phyloP scores from a whole-genome alignment of 371 early-diverging fungal species.

The Mucor plumbeus region DNA sequence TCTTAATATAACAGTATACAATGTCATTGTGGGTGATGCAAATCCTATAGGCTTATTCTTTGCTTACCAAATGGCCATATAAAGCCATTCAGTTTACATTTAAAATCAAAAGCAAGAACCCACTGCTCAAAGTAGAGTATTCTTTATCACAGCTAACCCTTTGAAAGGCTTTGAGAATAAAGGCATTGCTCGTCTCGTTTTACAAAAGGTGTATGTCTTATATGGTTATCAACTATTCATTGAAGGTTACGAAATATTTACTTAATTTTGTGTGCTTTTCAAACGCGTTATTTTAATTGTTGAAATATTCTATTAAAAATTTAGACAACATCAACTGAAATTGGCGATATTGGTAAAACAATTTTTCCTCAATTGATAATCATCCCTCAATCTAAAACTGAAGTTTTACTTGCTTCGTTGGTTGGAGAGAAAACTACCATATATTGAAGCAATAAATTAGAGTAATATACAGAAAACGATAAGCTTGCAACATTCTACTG shows the following conservation, averaged over 20 bases:
- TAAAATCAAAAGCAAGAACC: constrained; percentile 34
- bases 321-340: constrained; percentile 6
- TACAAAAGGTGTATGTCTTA: constrained; percentile 21
- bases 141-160: constrained; percentile 35
- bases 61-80: constrained; percentile 31
- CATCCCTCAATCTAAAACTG: constrained; percentile 34
- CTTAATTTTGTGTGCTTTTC: too few species aligned
- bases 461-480: constrained; percentile 24
- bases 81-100: constrained; percentile 38
- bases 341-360: constrained; percentile 23
- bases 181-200: constrained; percentile 26
- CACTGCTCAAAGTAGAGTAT: constrained; percentile 40
- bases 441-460: constrained; percentile 29
- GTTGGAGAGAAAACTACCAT: constrained; percentile 5
- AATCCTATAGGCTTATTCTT: constrained; percentile 46
- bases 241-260: constrained; percentile 16
- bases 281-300: too few species aligned
- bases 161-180: constrained; percentile 35
- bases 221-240: constrained; percentile 27
- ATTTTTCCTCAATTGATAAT: constrained; percentile 34
- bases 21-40: constrained; percentile 41
- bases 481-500: constrained; percentile 32
- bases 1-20: background rate
- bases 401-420: constrained; percentile 18
- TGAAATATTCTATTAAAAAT: background rate